These are phyloP conservation scores for Kondoa subrosea DNA, from an alignment of 768 basidiomycete species.

Conservation along the genomic window DNA sequence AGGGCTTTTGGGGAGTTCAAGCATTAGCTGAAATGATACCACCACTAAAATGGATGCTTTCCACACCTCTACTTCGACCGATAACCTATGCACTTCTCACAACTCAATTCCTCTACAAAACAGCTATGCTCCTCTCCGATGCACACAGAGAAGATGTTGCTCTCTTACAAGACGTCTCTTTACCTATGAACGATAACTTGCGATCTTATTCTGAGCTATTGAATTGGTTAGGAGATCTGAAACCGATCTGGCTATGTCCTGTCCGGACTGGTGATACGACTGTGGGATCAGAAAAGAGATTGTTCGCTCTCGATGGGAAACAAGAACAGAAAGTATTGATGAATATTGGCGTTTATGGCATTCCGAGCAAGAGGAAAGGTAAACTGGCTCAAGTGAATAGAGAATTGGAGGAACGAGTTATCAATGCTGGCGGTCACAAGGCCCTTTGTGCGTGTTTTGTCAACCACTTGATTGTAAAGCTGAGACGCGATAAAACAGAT, in stretches of 20 bases:
- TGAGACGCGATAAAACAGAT: neutral
- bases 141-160: neutral
- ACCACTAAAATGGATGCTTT: neutral
- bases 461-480: neutral
- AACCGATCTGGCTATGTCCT: neutral
- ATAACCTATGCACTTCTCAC: neutral
- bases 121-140: neutral
- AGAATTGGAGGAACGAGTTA: neutral
- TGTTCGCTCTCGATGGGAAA: neutral
- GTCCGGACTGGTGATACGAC: neutral
- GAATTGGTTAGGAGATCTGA: neutral
- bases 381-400: neutral
- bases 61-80: neutral
- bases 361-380: neutral
- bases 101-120: neutral
- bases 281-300: neutral
- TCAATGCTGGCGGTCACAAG: neutral
- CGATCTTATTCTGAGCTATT: neutral
- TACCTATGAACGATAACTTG: neutral
- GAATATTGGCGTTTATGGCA: neutral
- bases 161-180: neutral
- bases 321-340: neutral
- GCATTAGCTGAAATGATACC: neutral
- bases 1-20: neutral
- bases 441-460: neutral